A percentile compares a stretch with the other conserved stretches of the same genome.
These are phyloP conservation scores for Suillus subaureus DNA, from an alignment of 768 basidiomycete species.

Conservation along the genomic window DNA sequence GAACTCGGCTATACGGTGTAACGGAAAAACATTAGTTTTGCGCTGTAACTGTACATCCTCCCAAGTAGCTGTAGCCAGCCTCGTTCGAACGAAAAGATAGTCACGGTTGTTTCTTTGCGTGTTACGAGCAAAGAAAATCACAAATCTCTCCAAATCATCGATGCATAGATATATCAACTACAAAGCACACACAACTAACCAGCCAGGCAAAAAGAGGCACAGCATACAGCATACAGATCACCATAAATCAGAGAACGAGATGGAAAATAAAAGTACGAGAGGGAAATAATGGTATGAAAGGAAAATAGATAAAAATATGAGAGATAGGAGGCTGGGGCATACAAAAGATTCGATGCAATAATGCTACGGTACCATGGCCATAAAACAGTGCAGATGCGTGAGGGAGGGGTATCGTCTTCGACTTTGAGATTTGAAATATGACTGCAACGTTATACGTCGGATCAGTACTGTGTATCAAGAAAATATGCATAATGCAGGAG, in stretches of 20 bases:
- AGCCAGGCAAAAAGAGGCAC: not conserved
- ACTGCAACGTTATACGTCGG: not conserved
- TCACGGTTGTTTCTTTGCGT: too few species aligned
- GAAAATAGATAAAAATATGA: not conserved
- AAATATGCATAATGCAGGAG: not conserved
- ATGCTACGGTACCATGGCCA: not conserved
- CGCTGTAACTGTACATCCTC: too few species aligned
- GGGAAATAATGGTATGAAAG: not conserved
- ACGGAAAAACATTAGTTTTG: too few species aligned
- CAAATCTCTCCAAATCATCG: too few species aligned
- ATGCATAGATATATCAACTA: constrained; percentile 1
- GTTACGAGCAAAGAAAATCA: too few species aligned
- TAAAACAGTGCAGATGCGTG: constrained; percentile 5
- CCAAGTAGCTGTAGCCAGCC: too few species aligned
- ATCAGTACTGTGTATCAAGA: not conserved
- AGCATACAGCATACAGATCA: not conserved
- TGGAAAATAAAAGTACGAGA: not conserved
- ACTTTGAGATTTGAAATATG: not conserved
- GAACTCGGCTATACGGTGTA: not conserved
- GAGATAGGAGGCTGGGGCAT: not conserved
- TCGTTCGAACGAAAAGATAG: too few species aligned
- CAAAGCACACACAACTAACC: not conserved
- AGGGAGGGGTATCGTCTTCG: constrained; percentile 3
- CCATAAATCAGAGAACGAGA: not conserved
- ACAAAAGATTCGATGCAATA: constrained; percentile 1